phyloP scores from a whole-genome alignment of 2,329 filamentous ascomycete species.

The Zalaria obscura region DNA sequence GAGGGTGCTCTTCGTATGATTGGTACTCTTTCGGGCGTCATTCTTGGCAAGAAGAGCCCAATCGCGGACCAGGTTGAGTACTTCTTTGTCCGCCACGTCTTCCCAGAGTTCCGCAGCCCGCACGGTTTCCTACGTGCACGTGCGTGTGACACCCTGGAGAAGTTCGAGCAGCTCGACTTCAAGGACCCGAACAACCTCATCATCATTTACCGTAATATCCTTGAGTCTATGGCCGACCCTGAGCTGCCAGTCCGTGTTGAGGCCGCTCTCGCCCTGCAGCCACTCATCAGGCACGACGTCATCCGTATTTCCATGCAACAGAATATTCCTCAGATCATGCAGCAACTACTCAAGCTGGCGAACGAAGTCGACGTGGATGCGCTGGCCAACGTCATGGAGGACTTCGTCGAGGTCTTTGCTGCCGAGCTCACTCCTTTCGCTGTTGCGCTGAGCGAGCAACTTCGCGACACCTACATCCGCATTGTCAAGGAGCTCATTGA shows the following conservation, averaged over 20 bases:
- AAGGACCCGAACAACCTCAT: conserved; percentile 92
- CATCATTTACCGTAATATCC: conserved; percentile 89
- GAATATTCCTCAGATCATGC: conserved; percentile 98
- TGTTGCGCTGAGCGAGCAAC: conserved; percentile 86
- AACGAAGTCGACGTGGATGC: conserved; percentile 98
- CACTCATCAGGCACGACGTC: conserved; percentile 86
- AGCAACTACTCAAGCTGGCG: conserved; percentile 88
- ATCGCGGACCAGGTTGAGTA: conserved; percentile 97
- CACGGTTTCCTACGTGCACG: conserved; percentile 88
- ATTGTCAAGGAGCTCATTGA: conserved; percentile 87
- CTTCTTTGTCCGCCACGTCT: conserved; percentile 95
- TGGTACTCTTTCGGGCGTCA: conserved; percentile 82
- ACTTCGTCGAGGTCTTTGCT: conserved; percentile 98
- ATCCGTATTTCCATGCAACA: conserved; percentile 93
- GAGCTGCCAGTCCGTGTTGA: conserved; percentile 88
- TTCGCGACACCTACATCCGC: conserved; percentile 88
- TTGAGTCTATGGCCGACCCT: conserved; percentile 93
- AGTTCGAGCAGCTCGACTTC: conserved; percentile 95
- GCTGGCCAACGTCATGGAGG: conserved; percentile 96
- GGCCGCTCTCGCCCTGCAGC: conserved; percentile 84
- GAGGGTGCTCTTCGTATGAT: conserved; percentile 96
- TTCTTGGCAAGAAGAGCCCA: conserved; percentile 94
- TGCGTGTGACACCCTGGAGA: conserved; percentile 93
- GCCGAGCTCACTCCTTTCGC: conserved; percentile 92
- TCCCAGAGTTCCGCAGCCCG: conserved; percentile 88